Percentiles rank a stretch among this genome's conserved stretches.
Conservation (phyloP, 768 basidiomycete species). For the Pleurotus giganteus region DNA sequence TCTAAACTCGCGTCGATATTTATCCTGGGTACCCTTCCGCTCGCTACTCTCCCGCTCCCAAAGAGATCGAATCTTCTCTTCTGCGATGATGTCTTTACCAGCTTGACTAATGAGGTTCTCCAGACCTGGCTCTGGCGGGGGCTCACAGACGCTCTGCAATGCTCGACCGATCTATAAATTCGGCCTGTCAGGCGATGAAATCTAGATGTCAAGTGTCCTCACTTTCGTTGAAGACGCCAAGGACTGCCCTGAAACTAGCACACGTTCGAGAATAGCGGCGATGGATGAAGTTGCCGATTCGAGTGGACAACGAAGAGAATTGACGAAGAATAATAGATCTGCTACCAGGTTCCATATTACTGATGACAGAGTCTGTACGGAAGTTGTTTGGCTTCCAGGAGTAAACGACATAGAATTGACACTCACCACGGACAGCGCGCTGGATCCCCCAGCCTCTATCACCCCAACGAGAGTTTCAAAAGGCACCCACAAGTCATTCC, state of each 20-base stretch:
- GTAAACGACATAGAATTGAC: neutral
- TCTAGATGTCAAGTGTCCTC: conserved; percentile 7
- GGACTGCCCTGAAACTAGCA: conserved; percentile 48
- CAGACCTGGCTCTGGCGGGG: conserved; percentile 41
- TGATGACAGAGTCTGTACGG: conserved; percentile 47
- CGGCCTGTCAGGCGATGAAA: conserved; percentile 6
- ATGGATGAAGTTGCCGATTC: conserved; percentile 54
- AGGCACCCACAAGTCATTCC: conserved; percentile 78
- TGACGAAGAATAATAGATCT: conserved; percentile 63
- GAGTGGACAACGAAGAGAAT: conserved; percentile 50
- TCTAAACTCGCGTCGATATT: conserved; percentile 6
- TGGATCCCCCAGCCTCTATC: conserved; percentile 46
- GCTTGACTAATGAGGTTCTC: conserved; percentile 54
- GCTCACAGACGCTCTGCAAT: conserved; percentile 48
- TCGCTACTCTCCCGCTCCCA: conserved; percentile 24
- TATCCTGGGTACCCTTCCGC: conserved; percentile 17
- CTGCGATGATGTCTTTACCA: conserved; percentile 62
- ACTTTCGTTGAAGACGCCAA: conserved; percentile 48
- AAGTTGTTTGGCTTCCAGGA: conserved; percentile 6
- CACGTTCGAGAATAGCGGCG: conserved; percentile 44
- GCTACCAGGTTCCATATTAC: conserved; percentile 60
- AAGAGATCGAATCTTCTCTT: conserved; percentile 63
- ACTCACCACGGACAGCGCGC: conserved; percentile 40
- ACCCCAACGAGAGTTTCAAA: conserved; percentile 54
- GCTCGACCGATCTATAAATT: conserved; percentile 51